Base-by-base conservation (phyloP, 352 stramenopile species). In the Phytopythium chamaehyphon region DNA sequence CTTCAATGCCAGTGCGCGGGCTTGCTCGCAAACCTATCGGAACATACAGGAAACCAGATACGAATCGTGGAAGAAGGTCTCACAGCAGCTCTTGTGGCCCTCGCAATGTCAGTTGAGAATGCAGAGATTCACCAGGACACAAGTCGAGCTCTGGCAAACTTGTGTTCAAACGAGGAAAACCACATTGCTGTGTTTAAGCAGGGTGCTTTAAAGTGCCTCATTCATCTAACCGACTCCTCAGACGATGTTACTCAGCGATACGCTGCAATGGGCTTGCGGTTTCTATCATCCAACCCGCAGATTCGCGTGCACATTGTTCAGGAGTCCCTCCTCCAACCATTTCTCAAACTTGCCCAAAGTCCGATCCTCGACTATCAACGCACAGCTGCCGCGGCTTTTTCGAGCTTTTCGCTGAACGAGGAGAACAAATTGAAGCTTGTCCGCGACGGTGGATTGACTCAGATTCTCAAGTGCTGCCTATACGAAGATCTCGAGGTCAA, bases 391-490 rank as follows among this genome's bases (percentile, higher is more conserved):
- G 86, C 91, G 22, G 88, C 95, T 4, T 95, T 99, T 39, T 84
- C 93, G 10, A 96, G 82, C 51, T 96, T 96, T 49, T 95, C 83
- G 14, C 67, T 96, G 1, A 95, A 97, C 50, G 83, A 98, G 64
- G 87, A 96, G 57, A 98, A 97, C 62, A 96, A 97, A 49, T 67
- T 93, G 24, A 92, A 97, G 61, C 76, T 99, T n/a, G 84, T 98
- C 24, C 88, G 86, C 40, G 86, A 98, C 55, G 91, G 88, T 23
- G 94, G 83, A 9, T 73, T 98, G 47, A 57, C 71, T 14, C 78
- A 96, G 53, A 93, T 98, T 36, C 73, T 99, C 7, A 63, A 75
- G 31, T 95, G 95, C 54, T 96, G 90, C 49, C 65, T 86, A 8
- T 96, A 93, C 59, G 62, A 88, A 11, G 95, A 99, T 65, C 68